These are phyloP conservation scores for Beta lomatogona DNA, from an alignment of 179 eudicot species.

Conservation along the genomic window DNA sequence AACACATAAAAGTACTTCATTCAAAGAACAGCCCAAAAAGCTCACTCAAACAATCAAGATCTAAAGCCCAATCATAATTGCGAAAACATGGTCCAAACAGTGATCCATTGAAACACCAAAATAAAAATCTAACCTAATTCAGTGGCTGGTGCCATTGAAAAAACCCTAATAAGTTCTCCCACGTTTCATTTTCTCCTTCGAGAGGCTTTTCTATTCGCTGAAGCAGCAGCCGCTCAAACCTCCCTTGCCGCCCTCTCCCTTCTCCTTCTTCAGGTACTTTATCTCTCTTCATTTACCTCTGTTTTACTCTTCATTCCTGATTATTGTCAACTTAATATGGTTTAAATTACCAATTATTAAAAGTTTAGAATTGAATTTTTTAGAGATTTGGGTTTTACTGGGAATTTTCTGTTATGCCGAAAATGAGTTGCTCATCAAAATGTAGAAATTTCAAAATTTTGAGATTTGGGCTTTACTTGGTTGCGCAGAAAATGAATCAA, in stretches of 20 bases:
- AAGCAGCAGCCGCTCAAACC: background rate
- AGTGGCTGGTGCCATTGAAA: background rate
- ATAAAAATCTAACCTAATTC: background rate
- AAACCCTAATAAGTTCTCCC: constrained; percentile 2
- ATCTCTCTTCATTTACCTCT: background rate
- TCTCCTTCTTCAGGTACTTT: background rate
- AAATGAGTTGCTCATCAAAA: too few species aligned
- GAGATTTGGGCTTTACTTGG: too few species aligned
- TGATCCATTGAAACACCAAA: too few species aligned
- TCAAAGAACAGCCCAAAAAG: too few species aligned
- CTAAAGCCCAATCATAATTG: too few species aligned
- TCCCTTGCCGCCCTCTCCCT: background rate
- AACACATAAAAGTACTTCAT: too few species aligned
- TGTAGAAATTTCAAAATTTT: too few species aligned
- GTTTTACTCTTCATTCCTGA: background rate
- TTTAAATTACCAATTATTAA: too few species aligned
- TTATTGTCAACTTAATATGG: background rate
- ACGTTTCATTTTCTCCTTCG: background rate
- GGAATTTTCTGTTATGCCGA: too few species aligned
- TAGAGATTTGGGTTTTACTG: too few species aligned
- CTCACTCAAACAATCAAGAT: too few species aligned
- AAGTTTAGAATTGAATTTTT: background rate
- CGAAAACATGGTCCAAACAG: too few species aligned
- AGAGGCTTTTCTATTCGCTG: background rate
- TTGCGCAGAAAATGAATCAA: background rate